Evolutionary conservation across 768 basidiomycete genomes (phyloP), one percentile per base, ranked within the genome.

Genomic region (Naganishia vishniacii): DNA sequence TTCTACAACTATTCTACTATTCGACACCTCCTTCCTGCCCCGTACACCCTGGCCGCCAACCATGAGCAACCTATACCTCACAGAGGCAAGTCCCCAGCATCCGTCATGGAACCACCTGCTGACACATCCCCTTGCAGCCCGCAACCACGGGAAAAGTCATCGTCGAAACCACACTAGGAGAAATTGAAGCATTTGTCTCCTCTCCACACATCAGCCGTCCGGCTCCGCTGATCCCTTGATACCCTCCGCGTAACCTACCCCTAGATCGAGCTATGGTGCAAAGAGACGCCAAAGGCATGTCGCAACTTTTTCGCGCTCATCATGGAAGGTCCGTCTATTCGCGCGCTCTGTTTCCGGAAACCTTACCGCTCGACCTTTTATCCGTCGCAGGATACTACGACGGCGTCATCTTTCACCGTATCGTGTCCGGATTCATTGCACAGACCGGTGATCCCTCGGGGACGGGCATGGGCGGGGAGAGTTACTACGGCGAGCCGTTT

Each of bases 351-450:
- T 0, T 26, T n/a, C 18, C n/a, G 13, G 49, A 4, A 11, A 4
- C 5, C 8, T n/a, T 53, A 25, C 9, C 26, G 46, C 92, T 77
- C 80, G 93, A 44, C 84, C 87, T 18, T 81, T 93, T 51, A 85
- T 88, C 0, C 86, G 91, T n/a, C 83, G 88, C 92, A 82, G 91
- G 90, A 88, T 97, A 95, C 78, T 97, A 97, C 80, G 93, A 91
- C 69, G 85, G 85, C 25, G 83, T 89, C 3, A 73, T 89, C 48
- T 97, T 95, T 73, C 94, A 97, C 79, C 86, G 94, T 37, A 87
- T 98, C 70, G 88, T 97, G 1, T 88, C 92, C 0, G 84, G 86
- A 18, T 95, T 98, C 76, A 84, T 97, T 46, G 88, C 95, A 0
- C 95, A 98, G 75, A 92, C 92, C 1, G 94, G 94, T 18, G 94